Evolutionary conservation across 495 filamentous ascomycete species (phyloP), one percentile per base, ranked within the genome.

Genomic region (Talaromyces liani): DNA sequence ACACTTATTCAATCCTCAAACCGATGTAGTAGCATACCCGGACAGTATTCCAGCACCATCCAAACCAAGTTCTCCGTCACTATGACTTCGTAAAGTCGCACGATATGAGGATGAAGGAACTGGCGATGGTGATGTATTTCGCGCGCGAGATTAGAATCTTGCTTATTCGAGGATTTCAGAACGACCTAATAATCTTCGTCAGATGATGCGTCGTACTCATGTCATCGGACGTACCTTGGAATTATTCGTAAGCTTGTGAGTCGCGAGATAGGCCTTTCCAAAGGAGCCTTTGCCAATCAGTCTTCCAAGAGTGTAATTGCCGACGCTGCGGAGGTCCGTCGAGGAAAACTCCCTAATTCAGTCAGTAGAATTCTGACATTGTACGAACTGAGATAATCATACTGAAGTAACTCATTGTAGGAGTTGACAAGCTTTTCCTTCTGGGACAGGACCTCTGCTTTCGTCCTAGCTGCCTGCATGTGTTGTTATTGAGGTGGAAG

Each of bases 111-210:
- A 72, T 98, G 94, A 64, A 97, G 81, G 73, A 98, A 96, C 77
- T 98, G 94, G 67, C 94, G 89, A 72, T 98, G 94, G 70, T 98
- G 94, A 71, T 98, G 94, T 66, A 98, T 98, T 72, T 98, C 94
- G 63, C 94, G 89, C 41, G 93, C 92, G 45, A 98, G 87, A 72
- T 98, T 98, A 33, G 91, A 84, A 71, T 98, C 94, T 68, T 93
- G 89, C 76, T 96, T 97, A 71, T 92, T 93, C 62, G 94, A 93
- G 54, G 93, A 97, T 75, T 98, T 98, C 72, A 98, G 91, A 16
- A 98, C 93, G 65, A 98, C 93, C 93, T 95, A 69, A 39, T 61
- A 65, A 39, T 36, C 51, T 65, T 67, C 65, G 61, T 59, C 22
- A 58, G 25, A 14, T 14, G 27, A 53, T 9, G 24, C 39, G 60